A percentile compares a stretch with the other conserved stretches of the same genome.
Evolutionary conservation across 176 grass and related monocot species (phyloP).

Genomic region (Aegilops bicornis): DNA sequence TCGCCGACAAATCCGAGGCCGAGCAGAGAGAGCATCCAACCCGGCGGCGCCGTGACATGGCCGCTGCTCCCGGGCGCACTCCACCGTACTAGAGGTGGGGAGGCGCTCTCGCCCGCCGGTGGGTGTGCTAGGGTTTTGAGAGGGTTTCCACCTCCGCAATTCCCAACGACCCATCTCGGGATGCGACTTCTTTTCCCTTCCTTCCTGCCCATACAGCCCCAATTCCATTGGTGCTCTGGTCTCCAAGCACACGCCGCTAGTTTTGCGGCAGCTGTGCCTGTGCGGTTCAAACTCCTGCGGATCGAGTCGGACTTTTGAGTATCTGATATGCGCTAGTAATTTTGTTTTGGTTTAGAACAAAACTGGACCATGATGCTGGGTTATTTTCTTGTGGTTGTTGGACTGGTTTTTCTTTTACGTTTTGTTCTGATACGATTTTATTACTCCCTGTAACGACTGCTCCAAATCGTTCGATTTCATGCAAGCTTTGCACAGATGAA

Average conservation of each 20-base stretch:
- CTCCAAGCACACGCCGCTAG: not conserved
- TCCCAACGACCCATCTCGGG: too few species aligned
- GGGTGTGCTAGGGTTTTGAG: not conserved
- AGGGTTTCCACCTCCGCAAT: not conserved
- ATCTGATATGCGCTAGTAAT: not conserved
- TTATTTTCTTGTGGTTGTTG: not conserved
- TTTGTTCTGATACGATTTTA: not conserved
- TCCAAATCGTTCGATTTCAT: too few species aligned
- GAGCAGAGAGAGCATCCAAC: too few species aligned
- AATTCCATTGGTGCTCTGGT: not conserved
- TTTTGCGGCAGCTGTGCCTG: not conserved
- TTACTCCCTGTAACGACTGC: not conserved
- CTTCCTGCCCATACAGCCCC: not conserved
- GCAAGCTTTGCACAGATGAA: too few species aligned
- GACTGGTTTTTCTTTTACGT: not conserved
- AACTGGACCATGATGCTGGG: not conserved
- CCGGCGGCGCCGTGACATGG: too few species aligned
- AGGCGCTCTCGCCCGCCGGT: too few species aligned
- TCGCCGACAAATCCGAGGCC: too few species aligned
- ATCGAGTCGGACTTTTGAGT: conserved; percentile 12
- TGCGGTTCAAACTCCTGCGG: conserved; percentile 5
- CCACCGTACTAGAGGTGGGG: too few species aligned
- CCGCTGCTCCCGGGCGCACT: too few species aligned
- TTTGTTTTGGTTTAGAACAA: not conserved
- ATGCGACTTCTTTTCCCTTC: not conserved